These are phyloP conservation scores for Avicennia marina DNA, from an alignment of 257 asterid genomes.

Conservation along the genomic window DNA sequence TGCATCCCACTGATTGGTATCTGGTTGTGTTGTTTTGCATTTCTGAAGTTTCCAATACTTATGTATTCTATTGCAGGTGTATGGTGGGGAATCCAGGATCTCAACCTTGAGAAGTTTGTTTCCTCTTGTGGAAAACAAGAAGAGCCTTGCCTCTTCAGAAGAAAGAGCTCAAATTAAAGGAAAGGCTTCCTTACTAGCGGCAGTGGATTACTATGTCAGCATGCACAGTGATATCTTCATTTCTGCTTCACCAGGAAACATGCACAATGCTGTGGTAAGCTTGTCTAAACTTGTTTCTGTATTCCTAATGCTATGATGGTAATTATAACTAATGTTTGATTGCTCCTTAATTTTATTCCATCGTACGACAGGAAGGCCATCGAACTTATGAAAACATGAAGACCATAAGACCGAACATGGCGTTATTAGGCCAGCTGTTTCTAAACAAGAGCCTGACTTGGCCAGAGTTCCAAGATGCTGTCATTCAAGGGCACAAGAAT, in stretches of 20 bases:
- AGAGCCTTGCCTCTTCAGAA: slow-evolving; percentile 82
- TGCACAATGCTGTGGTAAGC: slow-evolving; percentile 96
- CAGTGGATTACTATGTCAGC: slow-evolving; percentile 90
- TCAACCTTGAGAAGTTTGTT: slow-evolving; percentile 64
- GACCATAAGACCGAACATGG: slow-evolving; percentile 96
- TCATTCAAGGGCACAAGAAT: slow-evolving; percentile 61
- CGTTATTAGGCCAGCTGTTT: slow-evolving; percentile 80
- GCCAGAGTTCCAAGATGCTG: slow-evolving; percentile 70
- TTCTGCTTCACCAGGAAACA: slow-evolving; percentile 98
- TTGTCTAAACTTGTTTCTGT: not conserved
- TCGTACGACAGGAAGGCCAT: slow-evolving; percentile 71
- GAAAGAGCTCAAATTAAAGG: slow-evolving; percentile 83
- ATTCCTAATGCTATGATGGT: not conserved
- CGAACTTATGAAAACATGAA: slow-evolving; percentile 68
- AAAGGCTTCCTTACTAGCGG: slow-evolving; percentile 92
- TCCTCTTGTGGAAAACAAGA: slow-evolving; percentile 90
- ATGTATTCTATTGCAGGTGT: slow-evolving; percentile 47
- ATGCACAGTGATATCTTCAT: slow-evolving; percentile 91
- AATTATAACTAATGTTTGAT: too few relatives aligned
- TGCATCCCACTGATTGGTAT: too few relatives aligned
- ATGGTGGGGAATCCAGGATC: slow-evolving; percentile 91
- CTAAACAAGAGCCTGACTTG: slow-evolving; percentile 75
- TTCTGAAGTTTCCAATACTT: not conserved
- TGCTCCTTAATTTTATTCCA: too few relatives aligned
- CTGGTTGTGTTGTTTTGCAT: not conserved